Evolutionary conservation across 768 basidiomycete species (phyloP), one percentile per base, ranked within the genome.

Genomic region (Cubamyces lactineus): DNA sequence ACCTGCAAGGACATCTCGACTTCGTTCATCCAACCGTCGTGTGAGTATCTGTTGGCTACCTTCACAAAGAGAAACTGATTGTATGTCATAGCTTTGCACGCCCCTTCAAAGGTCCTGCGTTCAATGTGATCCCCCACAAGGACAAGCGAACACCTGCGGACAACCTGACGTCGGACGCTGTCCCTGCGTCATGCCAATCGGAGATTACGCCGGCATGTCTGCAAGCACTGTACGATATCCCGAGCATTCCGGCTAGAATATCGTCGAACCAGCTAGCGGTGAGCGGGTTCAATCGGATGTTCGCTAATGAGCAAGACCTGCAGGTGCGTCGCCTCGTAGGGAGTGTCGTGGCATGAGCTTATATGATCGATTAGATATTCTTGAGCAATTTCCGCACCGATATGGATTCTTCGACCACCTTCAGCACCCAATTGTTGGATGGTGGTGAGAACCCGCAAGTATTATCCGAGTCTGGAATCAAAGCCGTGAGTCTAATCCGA

Each of bases 51-150:
- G 57, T 30, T 3, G 8, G 28, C 8, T 30, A 30, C 28, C 4
- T 42, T 42, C 11, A 15, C 4, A 15, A 12, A 21, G 15, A 17
- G 43, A 19, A 19, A 4, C n/a, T 19, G 5, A 9, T 17, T 17
- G 9, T 16, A 19, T 9, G 9, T 82, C 17, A n/a, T 79, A 85
- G 70, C 79, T 85, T 48, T 75, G 53, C 62, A 17, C 65, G 61
- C 50, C 61, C 70, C 7, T 61, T 60, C 48, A 28, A n/a, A 23
- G 16, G 39, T 51, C 64, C 51, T 3, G 60, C 53, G 19, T 26
- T 66, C 49, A 43, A 54, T 17, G 51, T 82, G 38, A 72, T 78
- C 26, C 59, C 66, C n/a, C 12, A 45, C 24, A 56, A 58, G 39
- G 15, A 34, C 11, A 24, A 26, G 40, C 43, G 50, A 21, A n/a